phyloP scores from a whole-genome alignment of 1,284 basidiomycete genomes.

The Pascua sp. region DNA sequence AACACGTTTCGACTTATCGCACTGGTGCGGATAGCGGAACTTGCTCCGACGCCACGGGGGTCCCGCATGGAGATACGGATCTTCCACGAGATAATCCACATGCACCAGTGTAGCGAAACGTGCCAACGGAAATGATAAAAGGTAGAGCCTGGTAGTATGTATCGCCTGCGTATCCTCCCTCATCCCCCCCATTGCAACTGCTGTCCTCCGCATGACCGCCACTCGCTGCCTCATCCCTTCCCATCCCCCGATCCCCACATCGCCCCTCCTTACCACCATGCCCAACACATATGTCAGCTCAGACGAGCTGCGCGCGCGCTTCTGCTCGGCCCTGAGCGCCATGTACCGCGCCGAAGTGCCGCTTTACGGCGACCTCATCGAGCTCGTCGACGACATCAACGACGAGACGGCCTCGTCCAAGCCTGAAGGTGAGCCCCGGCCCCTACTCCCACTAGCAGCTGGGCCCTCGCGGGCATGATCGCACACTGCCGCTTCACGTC shows the following conservation, averaged over 20 bases:
- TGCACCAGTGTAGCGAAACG: too few species aligned
- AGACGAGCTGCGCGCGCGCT: conserved; percentile 43
- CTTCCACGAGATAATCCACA: too few species aligned
- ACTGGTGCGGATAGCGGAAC: too few species aligned
- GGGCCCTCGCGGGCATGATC: too few species aligned
- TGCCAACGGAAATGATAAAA: too few species aligned
- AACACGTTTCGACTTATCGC: too few species aligned
- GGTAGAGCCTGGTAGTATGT: too few species aligned
- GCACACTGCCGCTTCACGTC: too few species aligned
- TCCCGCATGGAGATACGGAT: too few species aligned
- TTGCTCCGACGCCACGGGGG: too few species aligned
- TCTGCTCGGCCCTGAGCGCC: conserved; percentile 42
- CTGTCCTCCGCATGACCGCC: background rate
- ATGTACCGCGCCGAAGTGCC: conserved; percentile 51
- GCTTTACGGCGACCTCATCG: conserved; percentile 49
- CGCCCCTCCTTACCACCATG: background rate
- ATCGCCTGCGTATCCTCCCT: background rate
- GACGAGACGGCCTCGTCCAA: conserved; percentile 4
- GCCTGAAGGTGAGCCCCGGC: conserved; percentile 12
- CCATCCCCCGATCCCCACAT: background rate
- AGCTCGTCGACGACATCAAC: conserved; percentile 49
- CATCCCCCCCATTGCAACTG: too few species aligned
- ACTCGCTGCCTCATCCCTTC: background rate
- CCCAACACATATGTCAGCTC: conserved; percentile 7
- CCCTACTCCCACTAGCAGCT: too few species aligned